phyloP scores from a whole-genome alignment of 2,329 filamentous ascomycete genomes.

The Fusarium lyarnte region DNA sequence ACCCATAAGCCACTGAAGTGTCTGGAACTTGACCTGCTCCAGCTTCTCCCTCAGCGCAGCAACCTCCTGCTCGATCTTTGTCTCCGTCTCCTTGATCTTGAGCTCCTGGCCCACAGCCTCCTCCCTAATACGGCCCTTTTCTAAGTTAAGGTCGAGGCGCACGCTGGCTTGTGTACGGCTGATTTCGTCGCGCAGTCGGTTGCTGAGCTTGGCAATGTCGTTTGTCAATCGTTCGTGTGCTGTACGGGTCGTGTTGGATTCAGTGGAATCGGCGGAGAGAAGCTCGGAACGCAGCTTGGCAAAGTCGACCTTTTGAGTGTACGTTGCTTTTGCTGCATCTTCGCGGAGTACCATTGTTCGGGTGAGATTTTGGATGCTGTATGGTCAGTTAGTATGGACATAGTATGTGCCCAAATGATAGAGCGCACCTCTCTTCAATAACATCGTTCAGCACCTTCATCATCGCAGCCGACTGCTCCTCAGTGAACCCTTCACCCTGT shows the following conservation, averaged over 20 bases:
- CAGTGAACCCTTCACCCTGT: constrained; percentile 91
- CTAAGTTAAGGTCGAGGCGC: constrained; percentile 89
- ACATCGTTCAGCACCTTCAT: constrained; percentile 98
- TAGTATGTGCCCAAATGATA: too few relatives aligned
- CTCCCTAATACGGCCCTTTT: constrained; percentile 95
- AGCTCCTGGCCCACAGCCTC: constrained; percentile 97
- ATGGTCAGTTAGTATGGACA: neutral
- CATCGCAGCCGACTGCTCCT: constrained; percentile 96
- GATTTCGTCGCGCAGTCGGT: constrained; percentile 90
- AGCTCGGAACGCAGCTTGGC: constrained; percentile 96
- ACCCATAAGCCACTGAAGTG: constrained; percentile 97
- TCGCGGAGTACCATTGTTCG: constrained; percentile 98
- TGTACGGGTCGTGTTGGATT: constrained; percentile 86
- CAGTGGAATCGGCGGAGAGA: constrained; percentile 88
- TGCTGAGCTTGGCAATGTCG: constrained; percentile 93
- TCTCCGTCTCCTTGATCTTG: constrained; percentile 99
- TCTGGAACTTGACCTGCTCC: constrained; percentile 98
- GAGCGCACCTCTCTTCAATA: constrained; percentile 83
- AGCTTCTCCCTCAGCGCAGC: constrained; percentile 89
- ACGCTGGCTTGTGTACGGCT: constrained; percentile 93
- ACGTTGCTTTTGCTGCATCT: constrained; percentile 83
- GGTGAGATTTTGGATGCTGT: constrained; percentile 92
- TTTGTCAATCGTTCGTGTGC: constrained; percentile 94
- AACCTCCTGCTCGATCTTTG: constrained; percentile 97
- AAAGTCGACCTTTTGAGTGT: constrained; percentile 95